These are phyloP conservation scores for Cyanidium caldarium DNA, from an alignment of 23 red algal genomes.

Conservation along the genomic window DNA sequence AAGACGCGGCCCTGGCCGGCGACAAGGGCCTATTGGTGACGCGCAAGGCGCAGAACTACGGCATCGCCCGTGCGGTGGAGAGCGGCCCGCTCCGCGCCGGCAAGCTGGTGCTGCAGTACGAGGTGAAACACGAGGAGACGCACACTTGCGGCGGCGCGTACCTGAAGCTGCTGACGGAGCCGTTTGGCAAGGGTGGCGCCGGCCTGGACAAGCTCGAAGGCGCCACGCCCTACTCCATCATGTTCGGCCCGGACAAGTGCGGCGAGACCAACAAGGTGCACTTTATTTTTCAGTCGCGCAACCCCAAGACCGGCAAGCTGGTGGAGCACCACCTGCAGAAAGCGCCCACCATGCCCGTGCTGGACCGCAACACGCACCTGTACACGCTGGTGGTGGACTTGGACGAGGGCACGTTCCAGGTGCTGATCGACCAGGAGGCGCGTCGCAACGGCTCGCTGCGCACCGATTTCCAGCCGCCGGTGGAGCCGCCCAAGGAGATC, in stretches of 20 bases:
- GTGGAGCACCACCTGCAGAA: slow-evolving; percentile 73
- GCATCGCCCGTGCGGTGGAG: slow-evolving; percentile 17
- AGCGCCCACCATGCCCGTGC: slow-evolving; percentile 45
- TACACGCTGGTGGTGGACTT: slow-evolving; percentile 61
- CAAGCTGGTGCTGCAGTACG: slow-evolving; percentile 72
- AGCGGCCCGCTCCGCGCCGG: slow-evolving; percentile 19
- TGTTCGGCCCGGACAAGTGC: slow-evolving; percentile 99
- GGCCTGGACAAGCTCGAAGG: slow-evolving; percentile 25
- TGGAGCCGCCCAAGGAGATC: slow-evolving; percentile 83
- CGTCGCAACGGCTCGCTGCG: slow-evolving; percentile 40
- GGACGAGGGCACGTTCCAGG: slow-evolving; percentile 24
- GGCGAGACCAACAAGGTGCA: slow-evolving; percentile 92
- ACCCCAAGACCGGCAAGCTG: slow-evolving; percentile 54
- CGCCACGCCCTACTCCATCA: slow-evolving; percentile 55
- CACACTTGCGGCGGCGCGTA: slow-evolving; percentile 90
- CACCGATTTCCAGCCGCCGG: slow-evolving; percentile 82
- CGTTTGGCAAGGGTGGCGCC: not conserved
- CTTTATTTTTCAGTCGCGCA: slow-evolving; percentile 81
- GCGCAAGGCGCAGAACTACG: slow-evolving; percentile 54
- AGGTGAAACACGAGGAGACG: slow-evolving; percentile 71
- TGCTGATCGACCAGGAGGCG: slow-evolving; percentile 52
- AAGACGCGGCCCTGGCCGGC: slow-evolving; percentile 42
- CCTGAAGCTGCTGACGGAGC: slow-evolving; percentile 57
- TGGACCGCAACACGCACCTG: slow-evolving; percentile 74
- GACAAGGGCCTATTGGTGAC: slow-evolving; percentile 71